Evolutionary conservation across 2,329 filamentous ascomycete species (phyloP), one percentile per base, ranked within the genome.

Genomic region (Claviceps sp.): DNA sequence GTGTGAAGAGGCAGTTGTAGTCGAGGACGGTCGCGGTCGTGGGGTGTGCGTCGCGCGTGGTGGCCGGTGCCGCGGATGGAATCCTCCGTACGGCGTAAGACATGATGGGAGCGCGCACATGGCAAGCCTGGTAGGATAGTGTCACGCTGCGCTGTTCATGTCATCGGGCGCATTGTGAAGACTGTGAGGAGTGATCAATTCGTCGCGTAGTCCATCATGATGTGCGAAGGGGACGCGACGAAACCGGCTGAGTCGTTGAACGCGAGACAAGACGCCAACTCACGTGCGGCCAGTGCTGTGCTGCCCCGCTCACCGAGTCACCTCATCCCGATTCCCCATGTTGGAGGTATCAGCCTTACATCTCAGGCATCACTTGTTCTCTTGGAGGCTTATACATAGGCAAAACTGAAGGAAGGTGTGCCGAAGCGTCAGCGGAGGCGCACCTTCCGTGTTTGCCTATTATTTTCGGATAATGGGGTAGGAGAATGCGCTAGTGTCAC

Each of bases 1-100:
- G 81, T 2, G 89, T 94, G 67, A 87, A 96, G 4, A 96, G 80
- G 65, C 90, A 96, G 55, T 80, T 77, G 66, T 85, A 94, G 62
- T 94, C 88, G 62, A 86, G 73, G 40, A 96, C 88, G 0, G 79
- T 75, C 2, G 89, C 88, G 20, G 82, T 85, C 3, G 61, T 59
- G 16, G 60, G 56, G 11, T 46, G 48, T 14, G 47, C 22, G 2
- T 45, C 51, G 22, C 45, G 26, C 3, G 46, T 39, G 2, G 50
- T 39, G 11, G 23, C 36, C 11, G 43, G 37, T 2, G 47, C 22
- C 16, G 39, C 23, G 38, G 54, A 44, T 9, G 17, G 13, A 23
- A 50, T 50, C 43, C 45, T 52, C 34, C 47, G 53, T 16, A 59
- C 54, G 29, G 56, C 52, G 45, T 59, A 53, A 11, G 60, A 61